Evolutionary conservation across 2,329 filamentous ascomycete genomes (phyloP).

Genomic region (Aspergillus ibericus): DNA sequence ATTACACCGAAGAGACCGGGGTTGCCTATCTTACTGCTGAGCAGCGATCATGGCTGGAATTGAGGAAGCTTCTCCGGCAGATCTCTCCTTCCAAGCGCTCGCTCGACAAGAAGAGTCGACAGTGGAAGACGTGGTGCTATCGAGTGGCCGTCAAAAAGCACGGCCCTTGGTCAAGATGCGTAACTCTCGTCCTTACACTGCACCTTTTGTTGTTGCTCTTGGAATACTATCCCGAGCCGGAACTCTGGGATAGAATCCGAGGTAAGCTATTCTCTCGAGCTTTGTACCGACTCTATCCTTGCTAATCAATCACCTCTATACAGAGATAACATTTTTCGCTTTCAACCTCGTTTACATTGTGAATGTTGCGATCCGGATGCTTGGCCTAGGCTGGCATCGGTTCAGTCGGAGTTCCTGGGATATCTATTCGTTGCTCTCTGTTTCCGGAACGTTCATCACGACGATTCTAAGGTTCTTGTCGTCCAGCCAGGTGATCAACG

Average conservation of each 20-base stretch:
- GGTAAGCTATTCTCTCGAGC: constrained; percentile 36
- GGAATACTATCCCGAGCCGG: constrained; percentile 78
- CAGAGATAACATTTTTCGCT: constrained; percentile 72
- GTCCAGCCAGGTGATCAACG: constrained; percentile 62
- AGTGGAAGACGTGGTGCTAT: constrained; percentile 92
- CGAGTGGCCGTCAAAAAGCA: constrained; percentile 91
- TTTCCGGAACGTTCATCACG: constrained; percentile 78
- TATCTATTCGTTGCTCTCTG: constrained; percentile 77
- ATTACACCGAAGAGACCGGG: constrained; percentile 97
- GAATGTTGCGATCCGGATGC: constrained; percentile 80
- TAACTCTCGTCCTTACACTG: constrained; percentile 76
- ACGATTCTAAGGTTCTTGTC: constrained; percentile 71
- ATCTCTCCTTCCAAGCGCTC: constrained; percentile 94
- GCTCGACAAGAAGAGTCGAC: constrained; percentile 71
- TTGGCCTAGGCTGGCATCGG: constrained; percentile 86
- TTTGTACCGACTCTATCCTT: constrained; percentile 3
- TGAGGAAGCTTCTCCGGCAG: constrained; percentile 86
- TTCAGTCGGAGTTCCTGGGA: constrained; percentile 96
- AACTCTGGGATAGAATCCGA: constrained; percentile 68
- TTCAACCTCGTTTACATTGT: constrained; percentile 80
- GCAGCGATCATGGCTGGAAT: constrained; percentile 93
- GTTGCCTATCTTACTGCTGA: constrained; percentile 95
- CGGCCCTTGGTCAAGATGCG: constrained; percentile 82
- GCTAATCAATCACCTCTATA: constrained; percentile 18
- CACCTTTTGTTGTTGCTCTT: constrained; percentile 81